Evolutionary conservation across 2,329 filamentous ascomycete genomes (phyloP).

Genomic region (Fusarium sp.): DNA sequence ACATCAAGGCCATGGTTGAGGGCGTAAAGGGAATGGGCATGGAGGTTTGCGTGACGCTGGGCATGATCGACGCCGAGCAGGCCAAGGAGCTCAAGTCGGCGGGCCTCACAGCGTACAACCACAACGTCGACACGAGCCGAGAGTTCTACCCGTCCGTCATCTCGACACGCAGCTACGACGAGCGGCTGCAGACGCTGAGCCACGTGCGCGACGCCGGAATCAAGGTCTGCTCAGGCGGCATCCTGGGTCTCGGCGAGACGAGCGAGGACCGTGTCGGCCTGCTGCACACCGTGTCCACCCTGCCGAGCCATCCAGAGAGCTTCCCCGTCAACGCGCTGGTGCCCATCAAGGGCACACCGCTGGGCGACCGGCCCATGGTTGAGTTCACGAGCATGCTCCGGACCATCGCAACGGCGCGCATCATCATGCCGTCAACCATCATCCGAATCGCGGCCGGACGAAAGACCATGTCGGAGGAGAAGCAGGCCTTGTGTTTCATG

Average conservation of each 20-base stretch:
- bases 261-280: slow-evolving; percentile 86
- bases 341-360: slow-evolving; percentile 89
- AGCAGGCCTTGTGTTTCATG: slow-evolving; percentile 91
- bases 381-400: slow-evolving; percentile 85
- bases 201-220: slow-evolving; percentile 90
- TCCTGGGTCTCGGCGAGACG: slow-evolving; percentile 87
- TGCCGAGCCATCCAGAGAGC: slow-evolving; percentile 88
- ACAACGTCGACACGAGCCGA: slow-evolving; percentile 92
- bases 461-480: slow-evolving; percentile 88
- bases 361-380: slow-evolving; percentile 81
- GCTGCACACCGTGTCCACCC: slow-evolving; percentile 84
- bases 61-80: slow-evolving; percentile 89
- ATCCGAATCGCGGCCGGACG: slow-evolving; percentile 89
- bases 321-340: slow-evolving; percentile 94
- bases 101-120: slow-evolving; percentile 92
- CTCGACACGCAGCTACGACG: slow-evolving; percentile 88
- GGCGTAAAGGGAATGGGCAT: slow-evolving; percentile 87
- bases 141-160: slow-evolving; percentile 92
- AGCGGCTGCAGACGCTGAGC: slow-evolving; percentile 83
- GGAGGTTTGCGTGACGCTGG: slow-evolving; percentile 94
- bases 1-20: slow-evolving; percentile 88
- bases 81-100: slow-evolving; percentile 87
- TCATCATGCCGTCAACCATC: slow-evolving; percentile 88
- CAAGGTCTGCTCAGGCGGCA: slow-evolving; percentile 92
- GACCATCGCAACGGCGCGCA: slow-evolving; percentile 86